Evolutionary conservation across 108 stramenopile species (phyloP), one percentile per base, ranked within the genome.

Genomic region (Discostella stelligeroides): DNA sequence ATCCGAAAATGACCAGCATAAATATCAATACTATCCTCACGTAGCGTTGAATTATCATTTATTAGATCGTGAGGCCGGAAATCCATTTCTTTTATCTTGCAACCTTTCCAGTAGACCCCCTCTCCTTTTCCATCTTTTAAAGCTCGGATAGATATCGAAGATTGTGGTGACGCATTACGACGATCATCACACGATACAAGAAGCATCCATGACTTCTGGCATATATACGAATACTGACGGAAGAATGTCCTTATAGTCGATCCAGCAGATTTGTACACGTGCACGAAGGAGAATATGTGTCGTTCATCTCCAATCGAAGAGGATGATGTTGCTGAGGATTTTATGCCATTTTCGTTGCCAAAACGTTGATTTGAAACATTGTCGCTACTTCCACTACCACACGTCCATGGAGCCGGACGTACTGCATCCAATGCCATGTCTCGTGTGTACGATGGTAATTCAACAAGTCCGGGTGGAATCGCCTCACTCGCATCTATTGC

Each of bases 201-300:
- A 5, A 40, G 65, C 54, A 80, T 74, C 73, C 64, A 66, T 17
- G 71, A 68, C n/a, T 68, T 68, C 2, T 68, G 37, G 55, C 86
- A 87, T 11, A 67, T 34, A 25, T 45, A 23, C 7, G 73, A 70
- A 72, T 84, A 87, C 0, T 55, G 39, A 20, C 47, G 17, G 49
- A 85, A 85, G 59, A 81, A 83, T n/a, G 30, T 30, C 1, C 84
- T 68, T 17, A 84, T 54, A 38, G 84, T 80, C 17, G 82, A 81
- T 42, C 86, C 86, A 11, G 86, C 83, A 37, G 86, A 80, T 45
- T 87, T 87, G 75, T 73, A 87, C 46, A 85, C 72, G 43, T 87
- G 86, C 3, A 82, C 74, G 66, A 87, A 85, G 0, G 63, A 70
- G 55, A 87, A 68, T 17, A 75, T 84, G 4, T 54, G 63, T 40